Percentiles rank a stretch among this genome's conserved stretches.
Evolutionary conservation across 1,284 basidiomycete species (phyloP).

Genomic region (Ustanciosporium gigantosporum): DNA sequence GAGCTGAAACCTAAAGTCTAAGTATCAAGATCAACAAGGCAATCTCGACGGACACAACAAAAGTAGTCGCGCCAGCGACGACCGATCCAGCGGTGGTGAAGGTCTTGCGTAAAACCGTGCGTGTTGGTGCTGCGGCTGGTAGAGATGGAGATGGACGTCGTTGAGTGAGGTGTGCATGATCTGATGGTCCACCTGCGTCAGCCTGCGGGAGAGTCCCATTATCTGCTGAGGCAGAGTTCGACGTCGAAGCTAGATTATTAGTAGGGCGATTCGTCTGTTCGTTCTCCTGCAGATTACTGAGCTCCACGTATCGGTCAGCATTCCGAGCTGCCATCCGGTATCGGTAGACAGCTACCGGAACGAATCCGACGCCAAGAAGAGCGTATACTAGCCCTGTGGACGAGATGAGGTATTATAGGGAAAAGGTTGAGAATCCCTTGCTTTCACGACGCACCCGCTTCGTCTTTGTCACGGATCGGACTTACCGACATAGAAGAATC

Average conservation of each 20-base stretch:
- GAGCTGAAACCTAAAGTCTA: conserved; percentile 6
- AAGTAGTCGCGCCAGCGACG: conserved; percentile 68
- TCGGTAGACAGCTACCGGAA: conserved; percentile 64
- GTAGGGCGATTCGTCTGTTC: background rate
- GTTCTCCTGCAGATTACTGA: conserved; percentile 2
- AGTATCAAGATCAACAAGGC: conserved; percentile 69
- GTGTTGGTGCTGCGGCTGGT: background rate
- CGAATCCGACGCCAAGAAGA: conserved; percentile 8
- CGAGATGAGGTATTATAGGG: too few relatives aligned
- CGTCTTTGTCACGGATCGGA: too few relatives aligned
- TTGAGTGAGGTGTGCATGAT: background rate
- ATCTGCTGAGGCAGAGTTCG: background rate
- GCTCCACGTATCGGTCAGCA: conserved; percentile 35
- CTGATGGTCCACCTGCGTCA: conserved; percentile 69
- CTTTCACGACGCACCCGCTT: too few relatives aligned
- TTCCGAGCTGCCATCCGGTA: conserved; percentile 32
- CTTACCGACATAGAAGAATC: conserved; percentile 38
- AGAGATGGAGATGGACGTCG: background rate
- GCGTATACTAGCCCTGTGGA: conserved; percentile 6
- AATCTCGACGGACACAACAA: conserved; percentile 72
- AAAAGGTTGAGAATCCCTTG: too few relatives aligned
- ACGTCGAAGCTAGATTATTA: conserved; percentile 23
- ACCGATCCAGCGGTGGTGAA: conserved; percentile 79
- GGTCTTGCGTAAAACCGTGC: conserved; percentile 70
- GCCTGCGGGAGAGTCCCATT: too few relatives aligned